These are phyloP conservation scores for Flaveria bidentis DNA, from an alignment of 129 eudicot species.

Conservation along the genomic window DNA sequence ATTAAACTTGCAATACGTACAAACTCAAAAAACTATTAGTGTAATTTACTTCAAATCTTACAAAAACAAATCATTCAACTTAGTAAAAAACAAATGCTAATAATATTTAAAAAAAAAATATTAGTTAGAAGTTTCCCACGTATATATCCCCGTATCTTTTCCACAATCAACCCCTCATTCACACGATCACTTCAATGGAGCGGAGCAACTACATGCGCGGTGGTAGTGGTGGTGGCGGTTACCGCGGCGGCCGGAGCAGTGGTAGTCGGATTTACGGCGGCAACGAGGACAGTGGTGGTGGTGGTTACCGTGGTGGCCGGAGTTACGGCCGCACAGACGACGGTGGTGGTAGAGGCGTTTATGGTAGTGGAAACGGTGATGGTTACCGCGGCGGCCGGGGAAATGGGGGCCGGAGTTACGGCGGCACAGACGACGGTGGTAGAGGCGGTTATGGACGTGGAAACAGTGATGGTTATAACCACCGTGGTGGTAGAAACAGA, in stretches of 20 bases:
- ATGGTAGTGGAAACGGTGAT: not conserved
- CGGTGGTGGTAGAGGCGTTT: not conserved
- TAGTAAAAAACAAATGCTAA: no score
- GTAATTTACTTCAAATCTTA: no score
- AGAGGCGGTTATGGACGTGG: no score
- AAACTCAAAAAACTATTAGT: no score
- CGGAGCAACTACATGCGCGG: constrained; percentile 24
- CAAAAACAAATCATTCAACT: no score
- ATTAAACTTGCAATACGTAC: no score
- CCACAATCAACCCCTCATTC: not conserved
- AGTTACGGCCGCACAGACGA: not conserved
- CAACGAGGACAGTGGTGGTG: not conserved
- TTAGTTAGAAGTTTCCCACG: not conserved
- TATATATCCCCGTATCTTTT: not conserved
- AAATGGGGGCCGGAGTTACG: constrained; percentile 2
- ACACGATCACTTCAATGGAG: constrained; percentile 17
- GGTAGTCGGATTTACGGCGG: constrained; percentile 13
- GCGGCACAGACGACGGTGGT: not conserved
- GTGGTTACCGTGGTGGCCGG: constrained; percentile 14
- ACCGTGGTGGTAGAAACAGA: not conserved
- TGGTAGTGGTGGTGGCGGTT: not conserved
- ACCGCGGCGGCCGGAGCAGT: constrained; percentile 19
- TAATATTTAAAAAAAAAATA: no score
- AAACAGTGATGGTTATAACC: not conserved
- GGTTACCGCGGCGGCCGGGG: constrained; percentile 20